Evolutionary conservation across 2,329 filamentous ascomycete genomes (phyloP), one percentile per base, ranked within the genome.

Genomic region (Aspergillus sp.): DNA sequence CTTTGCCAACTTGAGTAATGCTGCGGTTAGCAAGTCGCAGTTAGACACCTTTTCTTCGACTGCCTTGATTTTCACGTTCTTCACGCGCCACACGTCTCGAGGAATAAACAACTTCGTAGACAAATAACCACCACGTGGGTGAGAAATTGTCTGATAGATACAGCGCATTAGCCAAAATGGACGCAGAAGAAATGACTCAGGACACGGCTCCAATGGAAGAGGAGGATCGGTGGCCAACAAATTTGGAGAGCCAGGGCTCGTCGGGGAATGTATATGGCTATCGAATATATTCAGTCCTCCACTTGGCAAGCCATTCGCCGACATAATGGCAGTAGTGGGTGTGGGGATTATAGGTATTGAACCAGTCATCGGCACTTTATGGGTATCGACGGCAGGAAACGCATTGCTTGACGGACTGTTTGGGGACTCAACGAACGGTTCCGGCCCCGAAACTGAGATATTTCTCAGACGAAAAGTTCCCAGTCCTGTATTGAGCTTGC

Each of bases 111-210:
- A 84, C 69, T 92, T 93, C 21, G 89, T 94, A 56, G 93, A 96
- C 19, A 99, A 73, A 72, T 97, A 99, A 15, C 93, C 95, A 39
- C 95, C 95, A 23, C 92, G 88, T 2, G 94, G 92, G 71, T 99
- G 94, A 17, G 89, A 90, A 48, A 99, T 87, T 0, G 93, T 97
- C 74, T 97, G 92, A 72, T 95, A 96, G 25, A 99, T 83, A 63
- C 91, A 93, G 57, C 95, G 88, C 91, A 99, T 97, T 48, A 99
- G 82, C 95, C 95, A 99, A 76, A 97, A 99, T 2, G 95, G 96
- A 19, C 95, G 88, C n/a, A 98, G 83, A 69, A 97, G 84, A 61
- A 89, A 89, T 43, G 96, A 92, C 38, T 90, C 91, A 1, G 95
- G 95, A 73, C 96, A 99, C 3, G 95, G 91, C 72, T 99, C 95